Evolutionary conservation across 495 filamentous ascomycete genomes (phyloP), one percentile per base, ranked within the genome.

Genomic region (Xylona heveae): DNA sequence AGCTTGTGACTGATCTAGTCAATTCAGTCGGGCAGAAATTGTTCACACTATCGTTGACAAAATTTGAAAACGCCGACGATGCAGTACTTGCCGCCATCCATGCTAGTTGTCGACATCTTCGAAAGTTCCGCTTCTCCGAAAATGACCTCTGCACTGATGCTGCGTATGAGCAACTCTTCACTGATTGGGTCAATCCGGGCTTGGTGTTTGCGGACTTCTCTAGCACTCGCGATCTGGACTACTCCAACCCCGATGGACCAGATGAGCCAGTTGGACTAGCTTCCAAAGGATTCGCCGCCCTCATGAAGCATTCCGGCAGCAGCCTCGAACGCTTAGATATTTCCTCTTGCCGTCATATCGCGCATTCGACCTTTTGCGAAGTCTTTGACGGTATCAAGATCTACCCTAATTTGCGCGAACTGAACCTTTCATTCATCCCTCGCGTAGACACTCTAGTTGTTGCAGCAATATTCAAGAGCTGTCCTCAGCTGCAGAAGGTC

Each of bases 301-400:
- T 92, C 31, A 91, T 94, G 78, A 52, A 52, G n/a, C 83, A 92
- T 44, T 91, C 82, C 0, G 75, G 77, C 23, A 39, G 45, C 5
- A 50, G 42, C 6, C 51, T 93, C 1, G 50, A 61, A 35, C 52
- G 59, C 12, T 52, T 94, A 13, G 72, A 85, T 41, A 58, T 92
- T 18, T 55, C 72, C 9, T 80, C 71, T 5, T 91, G 82, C 45
- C 70, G 82, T 15, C 72, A 88, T 43, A 78, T 94, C 31, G 61
- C 61, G 5, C 53, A 55, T 28, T 56, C 60, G 13, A 67, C 74
- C 0, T 79, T 85, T 35, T 65, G 74, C 33, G 57, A 67, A 10
- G 71, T 74, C 6, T 94, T 92, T 43, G 55, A 59, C 2, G 39
- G 45, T 14, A 57, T 53, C 14, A 63, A 61, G 30, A 57, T 39